Conservation (phyloP, 371 early-diverging fungal species). For the Dinochytrium kinnereticum region DNA sequence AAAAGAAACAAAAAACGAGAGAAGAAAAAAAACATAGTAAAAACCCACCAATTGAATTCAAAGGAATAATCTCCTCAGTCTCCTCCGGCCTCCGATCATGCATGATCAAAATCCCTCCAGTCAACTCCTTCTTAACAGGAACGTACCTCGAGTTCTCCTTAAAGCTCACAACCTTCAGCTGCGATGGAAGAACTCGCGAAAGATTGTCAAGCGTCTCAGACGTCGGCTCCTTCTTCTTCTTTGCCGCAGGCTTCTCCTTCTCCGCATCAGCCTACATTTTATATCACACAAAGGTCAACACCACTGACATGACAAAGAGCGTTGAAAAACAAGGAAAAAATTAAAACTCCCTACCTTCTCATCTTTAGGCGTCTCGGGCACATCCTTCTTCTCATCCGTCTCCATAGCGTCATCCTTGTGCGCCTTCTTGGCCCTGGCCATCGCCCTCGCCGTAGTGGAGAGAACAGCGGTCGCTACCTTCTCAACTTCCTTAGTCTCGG, state of each 20-base stretch:
- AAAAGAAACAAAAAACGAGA: background rate
- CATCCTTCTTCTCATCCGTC: constrained; percentile 44
- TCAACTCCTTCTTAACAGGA: constrained; percentile 77
- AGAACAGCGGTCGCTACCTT: constrained; percentile 93
- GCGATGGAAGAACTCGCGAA: constrained; percentile 87
- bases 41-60: constrained; percentile 15
- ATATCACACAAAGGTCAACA: no score
- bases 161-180: constrained; percentile 84
- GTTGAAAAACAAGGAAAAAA: background rate
- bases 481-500: constrained; percentile 54
- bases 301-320: constrained; percentile 1
- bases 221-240: constrained; percentile 60
- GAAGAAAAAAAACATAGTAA: constrained; percentile 6
- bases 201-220: constrained; percentile 83
- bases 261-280: constrained; percentile 36
- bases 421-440: constrained; percentile 85
- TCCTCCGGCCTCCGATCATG: constrained; percentile 61
- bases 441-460: constrained; percentile 93
- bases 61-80: constrained; percentile 58
- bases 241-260: constrained; percentile 74
- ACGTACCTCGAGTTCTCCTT: constrained; percentile 82
- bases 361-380: background rate
- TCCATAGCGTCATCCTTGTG: constrained; percentile 75
- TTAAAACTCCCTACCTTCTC: constrained; percentile 12
- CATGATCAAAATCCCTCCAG: constrained; percentile 81